These are phyloP conservation scores for Cystobasidium pallidum DNA, from an alignment of 1,284 basidiomycete species.

Conservation along the genomic window DNA sequence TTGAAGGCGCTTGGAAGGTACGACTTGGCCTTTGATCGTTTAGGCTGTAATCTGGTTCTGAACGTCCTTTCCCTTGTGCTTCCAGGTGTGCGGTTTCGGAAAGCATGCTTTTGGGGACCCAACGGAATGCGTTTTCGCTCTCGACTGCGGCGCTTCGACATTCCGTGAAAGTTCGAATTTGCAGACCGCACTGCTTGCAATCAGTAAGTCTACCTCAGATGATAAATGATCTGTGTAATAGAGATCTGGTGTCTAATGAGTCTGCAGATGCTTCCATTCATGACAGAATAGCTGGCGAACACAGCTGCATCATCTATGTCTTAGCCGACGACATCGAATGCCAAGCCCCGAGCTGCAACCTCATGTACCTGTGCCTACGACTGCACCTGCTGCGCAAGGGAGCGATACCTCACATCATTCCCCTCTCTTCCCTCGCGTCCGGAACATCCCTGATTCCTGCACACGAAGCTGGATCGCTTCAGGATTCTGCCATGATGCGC, in stretches of 20 bases:
- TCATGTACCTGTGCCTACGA: conserved; percentile 63
- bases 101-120: conserved; percentile 40
- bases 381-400: conserved; percentile 44
- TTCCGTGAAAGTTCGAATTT: not conserved
- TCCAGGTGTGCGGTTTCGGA: conserved; percentile 45
- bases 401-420: conserved; percentile 69
- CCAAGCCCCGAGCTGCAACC: conserved; percentile 59
- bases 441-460: conserved; percentile 55
- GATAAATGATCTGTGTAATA: too few species aligned
- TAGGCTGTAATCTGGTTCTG: too few species aligned
- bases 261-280: not conserved
- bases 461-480: conserved; percentile 54
- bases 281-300: conserved; percentile 12
- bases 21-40: not conserved
- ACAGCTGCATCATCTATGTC: conserved; percentile 60
- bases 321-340: conserved; percentile 57
- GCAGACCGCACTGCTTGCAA: conserved; percentile 40
- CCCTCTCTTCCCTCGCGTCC: conserved; percentile 65
- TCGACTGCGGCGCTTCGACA: conserved; percentile 9
- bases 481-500: conserved; percentile 59
- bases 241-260: conserved; percentile 26
- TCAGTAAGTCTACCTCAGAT: conserved; percentile 44
- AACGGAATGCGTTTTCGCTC: conserved; percentile 14
- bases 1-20: conserved; percentile 66
- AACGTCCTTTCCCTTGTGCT: not conserved